These are phyloP conservation scores for Verticillium zaregamsianum DNA, from an alignment of 2,329 filamentous ascomycete species.

Conservation along the genomic window DNA sequence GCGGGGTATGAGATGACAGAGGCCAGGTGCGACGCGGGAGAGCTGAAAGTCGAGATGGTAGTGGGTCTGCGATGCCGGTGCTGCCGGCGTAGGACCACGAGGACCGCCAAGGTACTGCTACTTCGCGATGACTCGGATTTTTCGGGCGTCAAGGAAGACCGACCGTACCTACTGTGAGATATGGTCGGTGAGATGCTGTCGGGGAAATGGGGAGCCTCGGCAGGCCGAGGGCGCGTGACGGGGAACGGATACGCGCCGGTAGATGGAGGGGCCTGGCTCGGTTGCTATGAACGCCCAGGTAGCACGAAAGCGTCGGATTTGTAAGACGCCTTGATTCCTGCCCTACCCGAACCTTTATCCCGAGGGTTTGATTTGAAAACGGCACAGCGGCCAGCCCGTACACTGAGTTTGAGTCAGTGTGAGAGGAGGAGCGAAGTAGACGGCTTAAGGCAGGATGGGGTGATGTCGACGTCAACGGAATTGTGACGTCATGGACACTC, in stretches of 20 bases:
- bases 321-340: not conserved
- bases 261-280: not conserved
- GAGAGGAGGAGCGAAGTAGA: no score
- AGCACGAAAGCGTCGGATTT: not conserved
- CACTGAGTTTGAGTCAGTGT: no score
- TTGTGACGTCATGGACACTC: not conserved
- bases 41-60: not conserved
- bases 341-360: no score
- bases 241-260: not conserved
- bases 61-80: not conserved
- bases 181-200: not conserved
- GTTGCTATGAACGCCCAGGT: not conserved
- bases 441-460: not conserved
- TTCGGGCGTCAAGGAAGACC: not conserved
- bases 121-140: not conserved
- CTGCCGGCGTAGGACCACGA: not conserved
- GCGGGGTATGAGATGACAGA: not conserved
- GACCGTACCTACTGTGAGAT: not conserved
- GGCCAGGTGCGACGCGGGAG: not conserved
- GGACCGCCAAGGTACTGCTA: not conserved
- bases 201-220: not conserved
- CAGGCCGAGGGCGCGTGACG: not conserved
- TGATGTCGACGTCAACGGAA: not conserved
- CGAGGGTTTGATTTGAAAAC: not conserved
- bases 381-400: no score